phyloP scores from a whole-genome alignment of 805 yeast genomes.

The Teunomyces lycoperdinae region DNA sequence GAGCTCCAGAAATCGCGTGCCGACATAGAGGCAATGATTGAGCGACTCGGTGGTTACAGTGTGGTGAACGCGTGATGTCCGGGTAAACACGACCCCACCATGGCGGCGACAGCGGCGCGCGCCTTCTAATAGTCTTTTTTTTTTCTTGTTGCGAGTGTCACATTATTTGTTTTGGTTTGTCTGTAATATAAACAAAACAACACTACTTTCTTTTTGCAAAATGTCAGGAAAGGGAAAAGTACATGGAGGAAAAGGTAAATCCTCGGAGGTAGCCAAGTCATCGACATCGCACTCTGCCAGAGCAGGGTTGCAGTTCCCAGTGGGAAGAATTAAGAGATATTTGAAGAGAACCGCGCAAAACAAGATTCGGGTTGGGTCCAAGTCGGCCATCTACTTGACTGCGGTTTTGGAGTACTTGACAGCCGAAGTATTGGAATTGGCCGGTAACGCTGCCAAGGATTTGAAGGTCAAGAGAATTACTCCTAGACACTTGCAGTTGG shows the following conservation, averaged over 20 bases:
- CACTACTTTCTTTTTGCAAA: conserved; percentile 7
- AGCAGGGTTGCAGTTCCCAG: conserved; percentile 96
- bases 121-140: not conserved
- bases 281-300: conserved; percentile 90
- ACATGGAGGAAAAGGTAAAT: conserved; percentile 95
- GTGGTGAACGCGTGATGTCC: conserved; percentile 29
- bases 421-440: conserved; percentile 32
- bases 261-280: conserved; percentile 65
- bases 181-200: conserved; percentile 4
- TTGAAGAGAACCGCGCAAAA: conserved; percentile 88
- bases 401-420: conserved; percentile 31
- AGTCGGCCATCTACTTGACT: conserved; percentile 61
- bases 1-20: conserved; percentile 54
- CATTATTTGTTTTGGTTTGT: conserved; percentile 4
- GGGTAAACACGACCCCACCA: not conserved
- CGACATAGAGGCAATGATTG: conserved; percentile 52
- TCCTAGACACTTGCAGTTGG: conserved; percentile 31
- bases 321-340: conserved; percentile 97
- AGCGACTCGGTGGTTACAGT: conserved; percentile 34
- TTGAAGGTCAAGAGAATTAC: conserved; percentile 33
- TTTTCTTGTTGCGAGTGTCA: not conserved
- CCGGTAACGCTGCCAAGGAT: conserved; percentile 32
- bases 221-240: conserved; percentile 90
- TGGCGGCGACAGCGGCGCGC: not conserved
- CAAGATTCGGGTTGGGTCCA: conserved; percentile 75